Percentiles rank a stretch among this genome's conserved stretches.
phyloP scores from a whole-genome alignment of 352 stramenopile genomes.

The Phytopythium delawarense region DNA sequence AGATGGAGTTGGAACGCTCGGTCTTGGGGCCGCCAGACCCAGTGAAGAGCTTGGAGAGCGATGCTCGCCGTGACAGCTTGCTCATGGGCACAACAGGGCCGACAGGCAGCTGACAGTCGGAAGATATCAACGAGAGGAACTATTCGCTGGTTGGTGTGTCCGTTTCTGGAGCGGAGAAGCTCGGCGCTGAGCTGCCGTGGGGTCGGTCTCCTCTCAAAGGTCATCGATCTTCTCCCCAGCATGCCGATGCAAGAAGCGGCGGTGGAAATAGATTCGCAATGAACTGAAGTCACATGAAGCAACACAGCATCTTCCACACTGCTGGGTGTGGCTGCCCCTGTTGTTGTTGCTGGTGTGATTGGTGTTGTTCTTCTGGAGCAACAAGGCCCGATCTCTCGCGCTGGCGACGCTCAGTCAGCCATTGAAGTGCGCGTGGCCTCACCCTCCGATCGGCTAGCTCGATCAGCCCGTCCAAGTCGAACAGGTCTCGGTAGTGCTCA shows the following conservation, averaged over 20 bases:
- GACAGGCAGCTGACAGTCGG: too few species aligned
- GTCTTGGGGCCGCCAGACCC: not conserved
- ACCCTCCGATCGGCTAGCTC: slow-evolving; percentile 17
- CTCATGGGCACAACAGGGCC: not conserved
- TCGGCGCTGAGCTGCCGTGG: not conserved
- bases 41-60: slow-evolving; percentile 18
- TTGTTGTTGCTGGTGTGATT: not conserved
- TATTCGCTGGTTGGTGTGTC: not conserved
- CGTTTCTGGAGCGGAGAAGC: not conserved
- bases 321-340: not conserved
- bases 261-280: not conserved
- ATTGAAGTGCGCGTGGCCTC: not conserved
- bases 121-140: not conserved
- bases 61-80: slow-evolving; percentile 13
- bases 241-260: not conserved
- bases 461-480: slow-evolving; percentile 11
- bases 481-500: slow-evolving; percentile 14
- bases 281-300: not conserved
- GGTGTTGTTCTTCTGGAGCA: not conserved
- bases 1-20: not conserved
- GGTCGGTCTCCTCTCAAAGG: not conserved
- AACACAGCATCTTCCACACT: not conserved
- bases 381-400: too few species aligned
- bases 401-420: not conserved
- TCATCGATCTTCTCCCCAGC: not conserved